phyloP scores from a whole-genome alignment of 306 rosid species.

The Vigna reflexopilosa region DNA sequence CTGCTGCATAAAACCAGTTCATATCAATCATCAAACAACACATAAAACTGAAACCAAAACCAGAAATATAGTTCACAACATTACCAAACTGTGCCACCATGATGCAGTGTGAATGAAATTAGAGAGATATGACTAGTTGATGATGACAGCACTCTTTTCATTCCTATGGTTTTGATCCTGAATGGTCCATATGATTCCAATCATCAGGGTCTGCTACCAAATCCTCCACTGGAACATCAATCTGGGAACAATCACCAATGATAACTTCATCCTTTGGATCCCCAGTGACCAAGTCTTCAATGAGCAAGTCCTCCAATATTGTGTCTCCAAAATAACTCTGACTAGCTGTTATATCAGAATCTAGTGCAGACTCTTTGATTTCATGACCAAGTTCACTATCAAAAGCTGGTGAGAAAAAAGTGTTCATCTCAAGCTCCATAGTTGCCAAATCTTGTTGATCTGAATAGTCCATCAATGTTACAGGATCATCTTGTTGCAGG shows the following conservation, averaged over 20 bases:
- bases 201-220: slow-evolving; percentile 48
- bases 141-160: neutral
- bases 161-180: slow-evolving; percentile 43
- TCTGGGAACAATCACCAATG: slow-evolving; percentile 49
- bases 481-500: slow-evolving; percentile 51
- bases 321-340: slow-evolving; percentile 36
- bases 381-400: slow-evolving; percentile 55
- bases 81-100: slow-evolving; percentile 27
- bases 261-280: slow-evolving; percentile 54
- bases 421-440: neutral
- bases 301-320: slow-evolving; percentile 61
- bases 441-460: slow-evolving; percentile 45
- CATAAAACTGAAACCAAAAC: slow-evolving; percentile 6
- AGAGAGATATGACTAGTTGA: neutral
- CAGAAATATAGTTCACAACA: neutral
- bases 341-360: slow-evolving; percentile 10
- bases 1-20: slow-evolving; percentile 47
- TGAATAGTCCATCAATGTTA: slow-evolving; percentile 26
- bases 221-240: slow-evolving; percentile 59
- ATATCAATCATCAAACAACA: slow-evolving; percentile 16
- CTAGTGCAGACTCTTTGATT: slow-evolving; percentile 38
- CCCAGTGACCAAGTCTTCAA: slow-evolving; percentile 51
- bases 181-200: slow-evolving; percentile 73
- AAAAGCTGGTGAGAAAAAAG: slow-evolving; percentile 46
- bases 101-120: slow-evolving; percentile 11